Evolutionary conservation across 2,329 filamentous ascomycete species (phyloP), one percentile per base, ranked within the genome.

Genomic region (Teratosphaeria gauchensis): DNA sequence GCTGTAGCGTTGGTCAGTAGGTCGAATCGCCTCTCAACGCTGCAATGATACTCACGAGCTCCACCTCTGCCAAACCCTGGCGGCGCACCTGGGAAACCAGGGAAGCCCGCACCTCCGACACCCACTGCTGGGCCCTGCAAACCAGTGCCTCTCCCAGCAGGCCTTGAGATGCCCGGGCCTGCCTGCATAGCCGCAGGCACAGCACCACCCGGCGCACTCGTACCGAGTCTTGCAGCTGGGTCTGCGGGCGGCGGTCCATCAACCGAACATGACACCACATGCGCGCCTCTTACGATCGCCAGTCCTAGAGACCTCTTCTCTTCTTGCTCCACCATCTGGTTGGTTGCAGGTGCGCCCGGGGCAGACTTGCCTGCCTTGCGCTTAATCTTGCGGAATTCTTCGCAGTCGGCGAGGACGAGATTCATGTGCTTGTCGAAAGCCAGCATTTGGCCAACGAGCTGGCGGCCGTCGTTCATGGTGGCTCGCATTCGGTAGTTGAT

Each of bases 371-470:
- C 78, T 78, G 94, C 95, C 80, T 88, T 92, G 76, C 89, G 84
- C 80, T 94, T 95, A 63, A 92, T 87, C 72, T 88, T 88, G 74
- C 92, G 89, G 76, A 96, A 96, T 76, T 97, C 92, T 83, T 99
- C 94, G 66, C 94, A 97, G 72, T 99, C 94, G 76, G 92, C 94
- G 63, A 99, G 88, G 62, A 99, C 94, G 65, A 99, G 84, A 76
- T 99, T 99, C 94, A 99, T 99, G 77, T 99, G 94, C 91, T 97
- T 97, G 77, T 99, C 94, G 71, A 97, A 99, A 57, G 94, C 94
- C 67, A 99, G 84, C 90, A 99, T 96, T 76, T 97, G 91, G 62
- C 92, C 94, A 48, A 91, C 92, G 86, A 99, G 95, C 76, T 96
- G 90, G 71, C 94, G 87, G 65, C 90, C 90, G 78, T 99, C 94